Conservation (phyloP, 805 yeast genomes). For the Komagataella populi region DNA sequence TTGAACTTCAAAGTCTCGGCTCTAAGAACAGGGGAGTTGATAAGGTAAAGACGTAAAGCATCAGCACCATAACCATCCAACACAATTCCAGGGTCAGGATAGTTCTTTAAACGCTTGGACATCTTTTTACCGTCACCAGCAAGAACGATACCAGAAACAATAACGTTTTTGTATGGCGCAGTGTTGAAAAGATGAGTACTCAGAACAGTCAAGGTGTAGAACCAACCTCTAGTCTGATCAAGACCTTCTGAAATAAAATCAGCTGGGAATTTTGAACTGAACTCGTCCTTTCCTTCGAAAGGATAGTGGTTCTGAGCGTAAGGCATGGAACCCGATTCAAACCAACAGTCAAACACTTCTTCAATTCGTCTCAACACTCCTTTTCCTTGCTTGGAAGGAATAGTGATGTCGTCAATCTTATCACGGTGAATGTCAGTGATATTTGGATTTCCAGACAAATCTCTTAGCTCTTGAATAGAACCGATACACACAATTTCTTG, state of each 20-base stretch:
- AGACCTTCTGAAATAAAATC: constrained; percentile 97
- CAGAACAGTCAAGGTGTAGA: constrained; percentile 87
- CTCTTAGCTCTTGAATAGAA: constrained; percentile 73
- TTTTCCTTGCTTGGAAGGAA: constrained; percentile 84
- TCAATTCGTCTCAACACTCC: constrained; percentile 83
- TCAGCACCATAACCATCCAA: constrained; percentile 92
- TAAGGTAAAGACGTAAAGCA: constrained; percentile 88
- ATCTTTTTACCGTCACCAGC: constrained; percentile 98
- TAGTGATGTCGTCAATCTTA: constrained; percentile 77
- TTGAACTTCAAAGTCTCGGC: constrained; percentile 95
- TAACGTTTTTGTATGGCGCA: constrained; percentile 91
- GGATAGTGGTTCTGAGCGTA: constrained; percentile 96
- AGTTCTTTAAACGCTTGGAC: constrained; percentile 96
- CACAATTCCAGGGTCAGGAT: constrained; percentile 85
- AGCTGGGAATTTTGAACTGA: constrained; percentile 78
- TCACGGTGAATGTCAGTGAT: constrained; percentile 94
- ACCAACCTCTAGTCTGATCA: constrained; percentile 99
- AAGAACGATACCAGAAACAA: constrained; percentile 90
- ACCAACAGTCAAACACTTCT: constrained; percentile 99
- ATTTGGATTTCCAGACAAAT: constrained; percentile 68
- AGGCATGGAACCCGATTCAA: constrained; percentile 99
- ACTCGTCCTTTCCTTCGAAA: constrained; percentile 68
- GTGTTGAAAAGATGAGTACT: constrained; percentile 89
- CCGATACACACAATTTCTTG: constrained; percentile 92
- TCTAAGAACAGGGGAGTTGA: constrained; percentile 93